Evolutionary conservation across 768 basidiomycete genomes (phyloP), one percentile per base, ranked within the genome.

Genomic region (Phallus indusiatus): DNA sequence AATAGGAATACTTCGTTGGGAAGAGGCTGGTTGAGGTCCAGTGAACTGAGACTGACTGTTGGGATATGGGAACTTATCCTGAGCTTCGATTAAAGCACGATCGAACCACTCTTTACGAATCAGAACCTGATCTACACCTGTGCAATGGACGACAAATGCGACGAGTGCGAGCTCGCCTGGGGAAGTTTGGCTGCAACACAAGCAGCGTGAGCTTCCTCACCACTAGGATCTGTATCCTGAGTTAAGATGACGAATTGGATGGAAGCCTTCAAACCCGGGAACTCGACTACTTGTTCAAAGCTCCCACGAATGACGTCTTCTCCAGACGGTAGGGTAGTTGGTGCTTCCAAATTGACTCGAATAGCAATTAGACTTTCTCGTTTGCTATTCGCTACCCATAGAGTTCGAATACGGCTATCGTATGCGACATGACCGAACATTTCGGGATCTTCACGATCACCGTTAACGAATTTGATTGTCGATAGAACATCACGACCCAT

Each of bases 381-480:
- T 49, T 87, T 82, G 69, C 82, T 88, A 68, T 91, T 91, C 55
- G 90, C 90, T 18, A 92, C 78, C 90, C 90, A 93, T 33, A 93
- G 75, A 0, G 88, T 91, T 72, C 88, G 87, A 61, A 92, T 91
- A 49, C 88, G 76, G 0, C 87, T 78, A 72, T 93, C 90, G 67
- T 93, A 93, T 66, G 81, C 85, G 63, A 86, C 82, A 66, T 93
- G 90, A 14, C 90, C 88, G 68, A 90, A 93, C 88, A 93, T 92
- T 9, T 90, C 88, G 16, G 75, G 76, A 65, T 91, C 90, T 47
- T 92, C 90, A 60, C 78, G 79, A 54, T 61, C 69, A 20, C 82
- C 83, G 62, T 84, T 87, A 66, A 86, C 74, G 67, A 93, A 93
- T 67, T 83, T 88, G 71, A 90, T 76, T 6, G 86, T 90, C 14